Evolutionary conservation across 352 stramenopile genomes (phyloP).

Genomic region (Saprolegnia parasitica): DNA sequence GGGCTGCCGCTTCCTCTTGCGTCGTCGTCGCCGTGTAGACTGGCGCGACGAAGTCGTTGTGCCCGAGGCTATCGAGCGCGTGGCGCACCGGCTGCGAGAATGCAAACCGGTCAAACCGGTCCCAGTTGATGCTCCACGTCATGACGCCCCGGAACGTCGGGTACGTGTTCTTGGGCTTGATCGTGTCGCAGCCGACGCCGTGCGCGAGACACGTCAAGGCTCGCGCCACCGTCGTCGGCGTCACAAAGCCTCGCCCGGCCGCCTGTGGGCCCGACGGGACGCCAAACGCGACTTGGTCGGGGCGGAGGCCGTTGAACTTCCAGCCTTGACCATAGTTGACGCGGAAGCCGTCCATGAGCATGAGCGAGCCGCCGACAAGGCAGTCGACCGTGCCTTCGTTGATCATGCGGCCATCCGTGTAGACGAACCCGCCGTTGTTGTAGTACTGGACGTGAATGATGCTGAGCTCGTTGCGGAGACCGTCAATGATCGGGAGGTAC

Average conservation of each 20-base stretch:
- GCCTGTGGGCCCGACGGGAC: slow-evolving; percentile 7
- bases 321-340: slow-evolving; percentile 19
- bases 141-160: slow-evolving; percentile 20
- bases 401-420: slow-evolving; percentile 25
- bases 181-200: slow-evolving; percentile 22
- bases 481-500: slow-evolving; percentile 27
- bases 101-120: slow-evolving; percentile 19
- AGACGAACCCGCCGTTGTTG: slow-evolving; percentile 24
- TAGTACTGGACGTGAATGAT: slow-evolving; percentile 29
- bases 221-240: neutral
- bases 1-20: neutral
- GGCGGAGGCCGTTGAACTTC: slow-evolving; percentile 10
- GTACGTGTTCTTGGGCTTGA: slow-evolving; percentile 2
- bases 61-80: slow-evolving; percentile 1
- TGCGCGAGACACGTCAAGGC: slow-evolving; percentile 20
- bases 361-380: slow-evolving; percentile 22
- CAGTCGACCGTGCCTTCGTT: slow-evolving; percentile 26
- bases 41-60: neutral
- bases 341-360: slow-evolving; percentile 27
- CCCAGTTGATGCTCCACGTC: slow-evolving; percentile 30
- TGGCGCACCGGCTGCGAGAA: slow-evolving; percentile 12
- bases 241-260: slow-evolving; percentile 15
- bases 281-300: slow-evolving; percentile 24
- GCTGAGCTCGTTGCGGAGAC: slow-evolving; percentile 23
- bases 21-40: neutral